Base-by-base conservation (phyloP, 2,329 filamentous ascomycete species). In the Monosporascus ibericus region DNA sequence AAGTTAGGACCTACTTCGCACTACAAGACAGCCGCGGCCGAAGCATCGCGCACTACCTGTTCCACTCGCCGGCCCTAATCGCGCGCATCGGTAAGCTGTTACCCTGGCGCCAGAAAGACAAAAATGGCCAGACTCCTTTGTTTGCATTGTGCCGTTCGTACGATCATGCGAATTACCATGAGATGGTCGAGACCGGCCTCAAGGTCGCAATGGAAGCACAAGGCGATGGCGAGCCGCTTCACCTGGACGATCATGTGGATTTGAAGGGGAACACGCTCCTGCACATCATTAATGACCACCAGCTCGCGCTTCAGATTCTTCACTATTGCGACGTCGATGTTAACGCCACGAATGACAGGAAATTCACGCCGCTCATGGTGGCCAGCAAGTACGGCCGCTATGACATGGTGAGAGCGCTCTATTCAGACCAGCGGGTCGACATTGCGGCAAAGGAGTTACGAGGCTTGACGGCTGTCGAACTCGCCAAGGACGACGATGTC, bases 401-500 rank as follows among this genome's bases (percentile, higher is more conserved):
- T 50, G 94, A 97, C 62, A 90, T 96, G 77, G 92, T 99, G 18
- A 81, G 92, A 53, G 85, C 86, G 9, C 78, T 99, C 6, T 97
- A 95, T 68, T 81, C 86, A 42, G 94, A 99, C 66, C 82, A 90
- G 24, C 79, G 95, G 60, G 90, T 96, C 5, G 94, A 99, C 65
- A 73, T 92, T 15, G 84, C 87, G 42, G 84, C 92, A 30, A 88
- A 87, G 68, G 95, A 99, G 67, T 72, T 89, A 17, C 83, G 94
- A 54, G 94, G 94, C 0, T 76, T 99, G 61, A 96, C 92, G 7
- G 94, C 94, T 7, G 91, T 97, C 6, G 94, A 99, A 70, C 78
- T 99, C 47, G 94, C 95, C 48, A 99, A 99, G 68, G 95, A 99
- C 63, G 94, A 99, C 66, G 94, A 99, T 60, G 89, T 99, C 25